These are phyloP conservation scores for Fusarium fujikuroi DNA, from an alignment of 2,329 filamentous ascomycete genomes.

Conservation along the genomic window DNA sequence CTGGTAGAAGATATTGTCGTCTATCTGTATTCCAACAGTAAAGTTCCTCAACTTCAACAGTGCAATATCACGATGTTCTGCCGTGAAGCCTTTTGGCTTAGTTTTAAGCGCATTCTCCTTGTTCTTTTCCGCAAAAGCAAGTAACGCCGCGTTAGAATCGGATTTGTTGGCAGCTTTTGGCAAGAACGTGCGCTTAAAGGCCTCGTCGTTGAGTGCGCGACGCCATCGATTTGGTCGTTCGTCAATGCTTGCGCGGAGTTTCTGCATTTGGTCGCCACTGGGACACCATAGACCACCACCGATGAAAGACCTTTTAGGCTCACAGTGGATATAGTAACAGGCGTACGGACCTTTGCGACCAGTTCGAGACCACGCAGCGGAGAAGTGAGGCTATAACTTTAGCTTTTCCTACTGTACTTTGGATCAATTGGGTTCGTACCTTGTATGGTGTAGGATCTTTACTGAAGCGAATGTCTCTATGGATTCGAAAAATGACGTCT, in stretches of 20 bases:
- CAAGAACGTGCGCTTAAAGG: slow-evolving; percentile 73
- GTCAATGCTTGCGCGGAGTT: slow-evolving; percentile 80
- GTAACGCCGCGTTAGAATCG: slow-evolving; percentile 64
- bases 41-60: slow-evolving; percentile 84
- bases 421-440: slow-evolving; percentile 56
- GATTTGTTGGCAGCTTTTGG: slow-evolving; percentile 52
- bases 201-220: slow-evolving; percentile 68
- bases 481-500: slow-evolving; percentile 88
- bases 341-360: slow-evolving; percentile 89
- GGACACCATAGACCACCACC: slow-evolving; percentile 88
- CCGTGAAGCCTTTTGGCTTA: slow-evolving; percentile 83
- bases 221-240: slow-evolving; percentile 76
- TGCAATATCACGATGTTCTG: slow-evolving; percentile 81
- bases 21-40: slow-evolving; percentile 74
- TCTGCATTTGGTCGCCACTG: slow-evolving; percentile 71
- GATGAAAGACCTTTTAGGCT: slow-evolving; percentile 77
- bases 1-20: slow-evolving; percentile 72
- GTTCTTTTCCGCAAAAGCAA: slow-evolving; percentile 78
- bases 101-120: slow-evolving; percentile 82
- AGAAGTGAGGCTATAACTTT: slow-evolving; percentile 74
- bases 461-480: slow-evolving; percentile 86
- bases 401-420: background rate
- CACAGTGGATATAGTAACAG: slow-evolving; percentile 86
- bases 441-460: slow-evolving; percentile 91
- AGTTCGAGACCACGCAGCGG: slow-evolving; percentile 86